Conservation (phyloP, 2,329 filamentous ascomycete genomes). For the Rutstroemia sp. region DNA sequence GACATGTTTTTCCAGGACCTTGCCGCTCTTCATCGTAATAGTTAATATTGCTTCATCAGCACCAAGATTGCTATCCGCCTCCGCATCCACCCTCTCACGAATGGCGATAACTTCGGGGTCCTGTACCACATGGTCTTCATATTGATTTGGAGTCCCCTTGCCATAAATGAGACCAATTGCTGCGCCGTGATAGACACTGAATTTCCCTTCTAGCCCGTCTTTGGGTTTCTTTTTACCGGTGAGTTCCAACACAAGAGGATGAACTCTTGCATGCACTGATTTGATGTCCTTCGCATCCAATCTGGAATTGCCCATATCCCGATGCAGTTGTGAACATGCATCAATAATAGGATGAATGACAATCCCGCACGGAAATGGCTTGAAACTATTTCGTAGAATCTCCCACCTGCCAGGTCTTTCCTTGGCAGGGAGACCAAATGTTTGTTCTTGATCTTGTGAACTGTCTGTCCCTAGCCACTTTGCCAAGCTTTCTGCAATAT, state of each 20-base stretch:
- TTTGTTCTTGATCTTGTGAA: slow-evolving; percentile 16
- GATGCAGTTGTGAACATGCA: slow-evolving; percentile 39
- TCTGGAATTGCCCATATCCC: slow-evolving; percentile 30
- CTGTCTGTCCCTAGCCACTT: slow-evolving; percentile 16
- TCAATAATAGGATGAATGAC: slow-evolving; percentile 50
- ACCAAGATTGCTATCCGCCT: slow-evolving; percentile 32
- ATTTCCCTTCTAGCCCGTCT: slow-evolving; percentile 45
- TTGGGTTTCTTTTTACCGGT: slow-evolving; percentile 42
- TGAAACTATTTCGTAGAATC: slow-evolving; percentile 46
- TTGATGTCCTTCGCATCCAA: slow-evolving; percentile 30
- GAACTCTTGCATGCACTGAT: slow-evolving; percentile 37
- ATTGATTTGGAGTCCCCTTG: slow-evolving; percentile 43
- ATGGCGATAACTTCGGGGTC: slow-evolving; percentile 34
- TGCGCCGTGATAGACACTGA: slow-evolving; percentile 47
- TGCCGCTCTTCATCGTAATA: slow-evolving; percentile 33
- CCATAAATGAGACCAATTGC: slow-evolving; percentile 43
- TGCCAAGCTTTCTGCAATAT: slow-evolving; percentile 32
- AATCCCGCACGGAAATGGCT: slow-evolving; percentile 50
- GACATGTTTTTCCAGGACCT: slow-evolving; percentile 37
- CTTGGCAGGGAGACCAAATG: slow-evolving; percentile 7
- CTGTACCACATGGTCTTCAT: slow-evolving; percentile 40
- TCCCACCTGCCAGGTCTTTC: slow-evolving; percentile 35
- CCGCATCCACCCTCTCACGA: slow-evolving; percentile 39
- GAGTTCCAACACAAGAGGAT: slow-evolving; percentile 45
- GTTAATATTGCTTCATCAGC: slow-evolving; percentile 37